Evolutionary conservation across 768 basidiomycete genomes (phyloP).

Genomic region (Lactarius indigo): DNA sequence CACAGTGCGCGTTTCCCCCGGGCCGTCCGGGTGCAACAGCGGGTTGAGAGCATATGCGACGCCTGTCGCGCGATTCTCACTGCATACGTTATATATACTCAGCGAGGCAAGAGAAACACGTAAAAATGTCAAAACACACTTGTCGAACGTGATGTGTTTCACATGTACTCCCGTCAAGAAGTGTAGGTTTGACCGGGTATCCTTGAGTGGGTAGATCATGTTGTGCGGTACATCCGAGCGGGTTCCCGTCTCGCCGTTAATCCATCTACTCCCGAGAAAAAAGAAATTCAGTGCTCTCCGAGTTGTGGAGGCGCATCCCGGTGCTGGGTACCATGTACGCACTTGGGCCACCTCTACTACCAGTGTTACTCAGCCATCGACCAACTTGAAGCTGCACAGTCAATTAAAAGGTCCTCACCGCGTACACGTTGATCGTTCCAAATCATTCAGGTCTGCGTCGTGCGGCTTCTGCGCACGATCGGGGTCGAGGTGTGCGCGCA

Average conservation of each 20-base stretch:
- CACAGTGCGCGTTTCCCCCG: slow-evolving; percentile 21
- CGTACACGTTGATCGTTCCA: slow-evolving; percentile 29
- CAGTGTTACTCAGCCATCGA: slow-evolving; percentile 11
- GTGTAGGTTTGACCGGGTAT: slow-evolving; percentile 32
- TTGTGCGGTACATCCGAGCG: slow-evolving; percentile 52
- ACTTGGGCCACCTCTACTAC: slow-evolving; percentile 54
- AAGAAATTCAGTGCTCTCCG: background rate
- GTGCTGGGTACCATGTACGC: slow-evolving; percentile 13
- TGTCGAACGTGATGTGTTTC: slow-evolving; percentile 34
- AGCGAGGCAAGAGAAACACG: slow-evolving; percentile 27
- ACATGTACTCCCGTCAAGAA: slow-evolving; percentile 35
- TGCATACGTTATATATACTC: background rate
- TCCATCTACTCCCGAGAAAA: slow-evolving; percentile 40
- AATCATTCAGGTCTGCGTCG: slow-evolving; percentile 23
- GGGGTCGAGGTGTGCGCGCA: slow-evolving; percentile 26
- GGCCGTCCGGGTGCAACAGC: slow-evolving; percentile 14
- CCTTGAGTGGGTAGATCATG: slow-evolving; percentile 38
- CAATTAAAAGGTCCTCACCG: background rate
- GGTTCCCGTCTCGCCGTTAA: slow-evolving; percentile 46
- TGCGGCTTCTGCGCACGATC: slow-evolving; percentile 23
- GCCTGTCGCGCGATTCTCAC: slow-evolving; percentile 28
- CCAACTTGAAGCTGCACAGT: no score
- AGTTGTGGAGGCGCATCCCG: background rate
- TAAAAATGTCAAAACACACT: slow-evolving; percentile 28
- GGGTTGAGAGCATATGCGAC: slow-evolving; percentile 7